Conservation (phyloP, 345 rosid species). For the Aegle marmelos region DNA sequence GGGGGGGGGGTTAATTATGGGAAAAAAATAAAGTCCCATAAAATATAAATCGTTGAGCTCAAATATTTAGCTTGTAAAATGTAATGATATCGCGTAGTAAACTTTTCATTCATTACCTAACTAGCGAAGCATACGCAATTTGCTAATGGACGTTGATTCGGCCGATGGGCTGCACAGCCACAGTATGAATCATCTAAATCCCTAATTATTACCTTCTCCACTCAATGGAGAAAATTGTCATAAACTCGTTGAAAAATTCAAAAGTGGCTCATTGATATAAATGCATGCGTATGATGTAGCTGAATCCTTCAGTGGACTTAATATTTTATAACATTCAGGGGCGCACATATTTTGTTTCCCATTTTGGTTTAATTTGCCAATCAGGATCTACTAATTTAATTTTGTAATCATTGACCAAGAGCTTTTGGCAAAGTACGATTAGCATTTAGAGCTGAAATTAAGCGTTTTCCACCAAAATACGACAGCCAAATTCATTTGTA, state of each 20-base stretch:
- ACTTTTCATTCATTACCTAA: neutral
- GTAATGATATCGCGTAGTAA: neutral
- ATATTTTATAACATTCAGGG: neutral
- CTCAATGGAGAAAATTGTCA: too few species aligned
- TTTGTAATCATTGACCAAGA: neutral
- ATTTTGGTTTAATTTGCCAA: neutral
- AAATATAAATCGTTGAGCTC: neutral
- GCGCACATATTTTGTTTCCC: neutral
- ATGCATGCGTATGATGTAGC: neutral
- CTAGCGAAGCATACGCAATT: neutral
- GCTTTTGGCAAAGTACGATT: constrained; percentile 4
- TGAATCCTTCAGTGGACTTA: neutral
- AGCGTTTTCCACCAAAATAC: neutral
- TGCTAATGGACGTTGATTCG: neutral
- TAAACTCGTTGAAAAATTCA: too few species aligned
- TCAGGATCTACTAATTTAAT: neutral
- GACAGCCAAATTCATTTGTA: neutral
- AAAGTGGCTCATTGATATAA: neutral
- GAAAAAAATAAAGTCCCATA: neutral
- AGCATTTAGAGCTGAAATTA: neutral
- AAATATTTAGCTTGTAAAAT: neutral
- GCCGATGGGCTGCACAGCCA: neutral
- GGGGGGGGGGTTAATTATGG: neutral
- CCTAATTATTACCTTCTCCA: too few species aligned
- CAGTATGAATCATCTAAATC: neutral